Base-by-base conservation (phyloP, 1,139 yeast genomes). In the Schwanniomyces etchellsii region DNA sequence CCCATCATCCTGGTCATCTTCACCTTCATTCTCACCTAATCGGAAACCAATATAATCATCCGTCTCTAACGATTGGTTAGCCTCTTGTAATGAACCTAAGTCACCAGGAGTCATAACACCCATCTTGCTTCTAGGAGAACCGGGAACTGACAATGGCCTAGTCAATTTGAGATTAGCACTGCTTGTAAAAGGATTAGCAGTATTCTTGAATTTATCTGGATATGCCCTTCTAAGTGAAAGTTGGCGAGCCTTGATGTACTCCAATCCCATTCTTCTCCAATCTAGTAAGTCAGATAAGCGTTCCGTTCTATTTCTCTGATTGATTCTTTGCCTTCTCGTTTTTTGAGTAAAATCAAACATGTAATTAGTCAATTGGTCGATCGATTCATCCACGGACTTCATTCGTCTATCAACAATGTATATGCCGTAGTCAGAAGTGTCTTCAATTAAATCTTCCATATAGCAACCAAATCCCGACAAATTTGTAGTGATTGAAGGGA, bases 231-330 rank as follows among this genome's bases (percentile, higher is more conserved):
- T 83, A 51, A 91, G 70, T 1, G 95, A 85, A 48, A 91, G 71
- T 52, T 85, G 91, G 50, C 98, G 78, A 14, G 97, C 97, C 65
- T 91, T 91, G 51, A 85, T 78, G 57, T 91, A 91, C 59, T 91
- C 98, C 35, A 89, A 69, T 2, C 97, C 97, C 97, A 91, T 89
- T 50, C 97, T 75, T 61, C 84, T 85, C 98, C 98, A 91, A 62
- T 91, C 98, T 39, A 91, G 72, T 46, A 91, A 64, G 52, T 91
- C 98, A 34, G 93, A 79, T 40, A 91, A 73, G 46, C 98, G 73
- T 61, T 91, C 98, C 27, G 96, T 91, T 60, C 98, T 77, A 61
- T 91, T 91, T 66, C 98, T 81, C 66, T 91, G 97, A 61, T 91
- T 91, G 61, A 91, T 91, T 64, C 98, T 80, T 60, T 91, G 97